These are phyloP conservation scores for Sordaria brevicollis DNA, from an alignment of 495 filamentous ascomycete genomes.

Conservation along the genomic window DNA sequence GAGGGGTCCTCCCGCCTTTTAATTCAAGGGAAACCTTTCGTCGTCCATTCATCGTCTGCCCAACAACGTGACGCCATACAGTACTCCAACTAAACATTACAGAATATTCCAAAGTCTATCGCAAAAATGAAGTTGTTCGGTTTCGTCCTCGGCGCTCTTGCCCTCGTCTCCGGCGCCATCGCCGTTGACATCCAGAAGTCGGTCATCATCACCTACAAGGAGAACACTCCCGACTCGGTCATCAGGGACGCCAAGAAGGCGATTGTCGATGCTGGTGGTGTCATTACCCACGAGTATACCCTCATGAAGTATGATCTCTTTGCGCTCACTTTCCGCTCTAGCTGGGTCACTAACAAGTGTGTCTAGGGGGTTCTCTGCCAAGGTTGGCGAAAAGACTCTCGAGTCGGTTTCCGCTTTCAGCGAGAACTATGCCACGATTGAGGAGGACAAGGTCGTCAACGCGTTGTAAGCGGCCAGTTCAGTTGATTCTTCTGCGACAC, in stretches of 20 bases:
- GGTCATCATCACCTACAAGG: constrained; percentile 67
- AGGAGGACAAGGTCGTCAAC: constrained; percentile 60
- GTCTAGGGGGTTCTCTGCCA: constrained; percentile 64
- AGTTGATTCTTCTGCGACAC: not conserved
- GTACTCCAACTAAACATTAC: not conserved
- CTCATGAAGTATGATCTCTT: constrained; percentile 50
- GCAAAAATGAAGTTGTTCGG: constrained; percentile 50
- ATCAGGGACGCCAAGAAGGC: constrained; percentile 59
- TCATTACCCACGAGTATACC: constrained; percentile 46
- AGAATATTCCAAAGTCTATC: not conserved
- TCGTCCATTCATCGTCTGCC: constrained; percentile 1
- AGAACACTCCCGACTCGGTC: constrained; percentile 58
- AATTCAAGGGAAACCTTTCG: constrained; percentile 3
- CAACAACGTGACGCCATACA: not conserved
- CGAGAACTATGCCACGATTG: constrained; percentile 56
- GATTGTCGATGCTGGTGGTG: constrained; percentile 54
- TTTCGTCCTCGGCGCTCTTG: constrained; percentile 44
- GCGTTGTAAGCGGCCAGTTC: constrained; percentile 2
- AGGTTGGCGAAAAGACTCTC: constrained; percentile 56
- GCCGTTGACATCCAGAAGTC: constrained; percentile 52
- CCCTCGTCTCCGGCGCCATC: constrained; percentile 40
- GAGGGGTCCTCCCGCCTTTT: constrained; percentile 3
- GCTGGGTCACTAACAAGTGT: constrained; percentile 2
- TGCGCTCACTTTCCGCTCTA: not conserved
- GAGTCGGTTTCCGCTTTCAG: constrained; percentile 58